Evolutionary conservation across 768 basidiomycete genomes (phyloP).

Genomic region (Macrolepiota fuliginosa): DNA sequence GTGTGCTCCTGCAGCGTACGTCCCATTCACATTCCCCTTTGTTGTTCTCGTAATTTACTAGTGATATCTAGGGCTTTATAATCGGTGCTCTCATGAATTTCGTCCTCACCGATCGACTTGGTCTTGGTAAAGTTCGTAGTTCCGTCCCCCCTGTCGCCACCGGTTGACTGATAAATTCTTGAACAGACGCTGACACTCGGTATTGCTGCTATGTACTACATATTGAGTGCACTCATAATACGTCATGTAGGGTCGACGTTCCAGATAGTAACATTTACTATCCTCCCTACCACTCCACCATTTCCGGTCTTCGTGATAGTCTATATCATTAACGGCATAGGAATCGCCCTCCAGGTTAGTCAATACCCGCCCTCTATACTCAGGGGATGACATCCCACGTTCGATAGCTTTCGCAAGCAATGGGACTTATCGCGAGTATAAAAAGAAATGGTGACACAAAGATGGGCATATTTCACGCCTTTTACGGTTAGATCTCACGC

Average conservation of each 20-base stretch:
- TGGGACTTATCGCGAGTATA: constrained; percentile 63
- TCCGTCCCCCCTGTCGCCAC: neutral
- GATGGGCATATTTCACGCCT: constrained; percentile 68
- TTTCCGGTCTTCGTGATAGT: constrained; percentile 61
- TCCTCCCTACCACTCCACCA: constrained; percentile 55
- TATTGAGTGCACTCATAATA: constrained; percentile 13
- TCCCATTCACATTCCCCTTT: neutral
- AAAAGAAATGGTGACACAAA: constrained; percentile 53
- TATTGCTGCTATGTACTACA: constrained; percentile 26
- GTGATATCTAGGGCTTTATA: constrained; percentile 31
- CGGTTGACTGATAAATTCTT: neutral
- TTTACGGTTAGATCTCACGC: constrained; percentile 44
- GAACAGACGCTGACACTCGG: constrained; percentile 5
- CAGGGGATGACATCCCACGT: neutral
- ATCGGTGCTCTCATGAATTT: constrained; percentile 39
- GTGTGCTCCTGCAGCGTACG: constrained; percentile 36
- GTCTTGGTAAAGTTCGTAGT: constrained; percentile 39
- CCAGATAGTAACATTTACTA: constrained; percentile 51
- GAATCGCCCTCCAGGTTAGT: constrained; percentile 44
- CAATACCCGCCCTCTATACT: neutral
- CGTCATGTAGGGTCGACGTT: constrained; percentile 43
- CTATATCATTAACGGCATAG: constrained; percentile 40
- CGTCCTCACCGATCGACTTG: constrained; percentile 32
- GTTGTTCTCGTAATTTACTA: neutral
- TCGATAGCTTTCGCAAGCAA: constrained; percentile 54